phyloP scores from a whole-genome alignment of 352 stramenopile species.

The Globisporangium mamillatum region DNA sequence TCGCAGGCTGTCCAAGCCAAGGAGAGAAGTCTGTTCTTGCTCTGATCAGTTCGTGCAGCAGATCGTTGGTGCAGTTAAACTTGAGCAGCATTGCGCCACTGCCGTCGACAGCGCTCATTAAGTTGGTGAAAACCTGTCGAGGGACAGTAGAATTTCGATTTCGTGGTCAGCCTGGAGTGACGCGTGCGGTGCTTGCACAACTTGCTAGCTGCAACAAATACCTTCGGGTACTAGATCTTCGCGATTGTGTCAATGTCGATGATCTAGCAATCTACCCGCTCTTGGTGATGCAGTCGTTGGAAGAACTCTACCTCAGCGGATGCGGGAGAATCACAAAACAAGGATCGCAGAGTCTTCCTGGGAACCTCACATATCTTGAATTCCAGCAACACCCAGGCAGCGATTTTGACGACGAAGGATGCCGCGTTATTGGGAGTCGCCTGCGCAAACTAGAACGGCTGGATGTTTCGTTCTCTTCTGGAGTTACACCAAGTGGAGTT shows the following conservation, averaged over 20 bases:
- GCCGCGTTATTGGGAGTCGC: conserved; percentile 22
- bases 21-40: conserved; percentile 35
- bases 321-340: conserved; percentile 27
- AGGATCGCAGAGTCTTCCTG: conserved; percentile 47
- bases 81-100: conserved; percentile 32
- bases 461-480: conserved; percentile 33
- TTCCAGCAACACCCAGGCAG: conserved; percentile 18
- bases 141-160: conserved; percentile 31
- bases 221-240: conserved; percentile 54
- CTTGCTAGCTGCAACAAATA: conserved; percentile 55
- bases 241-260: conserved; percentile 44
- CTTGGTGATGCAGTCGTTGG: conserved; percentile 52
- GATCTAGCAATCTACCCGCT: conserved; percentile 65
- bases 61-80: conserved; percentile 29
- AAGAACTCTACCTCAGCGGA: conserved; percentile 45
- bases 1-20: conserved; percentile 28
- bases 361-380: conserved; percentile 33
- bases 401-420: conserved; percentile 34
- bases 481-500: conserved; percentile 28
- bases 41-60: conserved; percentile 29
- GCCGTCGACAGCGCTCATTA: conserved; percentile 24
- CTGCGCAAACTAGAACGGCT: conserved; percentile 41
- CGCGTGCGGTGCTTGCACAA: conserved; percentile 38
- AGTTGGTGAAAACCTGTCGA: conserved; percentile 37
- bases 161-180: conserved; percentile 37